A percentile compares a stretch with the other conserved stretches of the same genome.
Evolutionary conservation across 2,329 filamentous ascomycete genomes (phyloP).

Genomic region (Arachnopeziza araneosa): DNA sequence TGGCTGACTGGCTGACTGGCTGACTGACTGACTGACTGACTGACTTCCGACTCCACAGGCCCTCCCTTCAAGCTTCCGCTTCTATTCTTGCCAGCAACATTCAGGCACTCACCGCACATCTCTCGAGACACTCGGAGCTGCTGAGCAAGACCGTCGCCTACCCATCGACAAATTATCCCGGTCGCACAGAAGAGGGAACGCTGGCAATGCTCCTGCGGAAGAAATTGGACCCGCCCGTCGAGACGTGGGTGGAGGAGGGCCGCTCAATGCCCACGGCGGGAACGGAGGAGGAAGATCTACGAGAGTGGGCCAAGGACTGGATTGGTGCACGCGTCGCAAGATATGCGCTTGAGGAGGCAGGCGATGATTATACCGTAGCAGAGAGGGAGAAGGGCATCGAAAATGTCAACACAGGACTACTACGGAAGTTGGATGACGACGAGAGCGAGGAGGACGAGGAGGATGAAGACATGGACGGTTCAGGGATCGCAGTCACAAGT

Average conservation of each 20-base stretch:
- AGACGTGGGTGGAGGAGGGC: constrained; percentile 64
- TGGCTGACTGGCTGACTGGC: constrained; percentile 16
- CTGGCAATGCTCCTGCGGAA: constrained; percentile 71
- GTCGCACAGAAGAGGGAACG: constrained; percentile 59
- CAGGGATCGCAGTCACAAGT: constrained; percentile 31
- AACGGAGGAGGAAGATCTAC: constrained; percentile 52
- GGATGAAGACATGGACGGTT: constrained; percentile 15
- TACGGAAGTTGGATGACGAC: constrained; percentile 39
- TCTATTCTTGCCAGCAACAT: constrained; percentile 69
- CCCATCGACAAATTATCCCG: constrained; percentile 70
- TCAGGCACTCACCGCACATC: constrained; percentile 57
- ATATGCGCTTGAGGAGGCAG: constrained; percentile 43
- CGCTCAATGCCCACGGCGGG: constrained; percentile 39
- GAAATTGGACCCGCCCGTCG: constrained; percentile 73
- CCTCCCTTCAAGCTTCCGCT: constrained; percentile 66
- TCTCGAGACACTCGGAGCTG: constrained; percentile 60
- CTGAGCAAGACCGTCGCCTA: constrained; percentile 68
- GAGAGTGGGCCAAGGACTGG: constrained; percentile 39
- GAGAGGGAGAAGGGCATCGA: constrained; percentile 62
- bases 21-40: too few species aligned
- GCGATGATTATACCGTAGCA: constrained; percentile 66
- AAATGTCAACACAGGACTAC: constrained; percentile 67
- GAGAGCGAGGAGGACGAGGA: constrained; percentile 40
- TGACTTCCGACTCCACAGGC: constrained; percentile 44
- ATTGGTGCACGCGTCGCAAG: constrained; percentile 36